A percentile compares a stretch with the other conserved stretches of the same genome.
Conservation (phyloP, 148 eudicot species). For the Camellia lanceoleosa region DNA sequence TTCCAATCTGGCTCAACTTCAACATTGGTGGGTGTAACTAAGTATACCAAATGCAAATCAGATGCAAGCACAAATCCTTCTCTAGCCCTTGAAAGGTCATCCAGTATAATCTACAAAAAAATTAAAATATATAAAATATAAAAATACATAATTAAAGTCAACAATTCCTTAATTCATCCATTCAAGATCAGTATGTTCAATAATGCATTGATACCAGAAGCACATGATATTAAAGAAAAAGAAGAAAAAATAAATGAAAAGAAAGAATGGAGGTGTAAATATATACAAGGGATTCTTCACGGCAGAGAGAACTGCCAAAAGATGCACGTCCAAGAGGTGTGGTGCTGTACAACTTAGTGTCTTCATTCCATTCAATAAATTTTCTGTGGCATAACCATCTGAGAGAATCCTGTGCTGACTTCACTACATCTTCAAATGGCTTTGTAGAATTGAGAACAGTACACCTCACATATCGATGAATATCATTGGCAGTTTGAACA, state of each 20-base stretch:
- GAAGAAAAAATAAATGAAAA: conserved; percentile 1
- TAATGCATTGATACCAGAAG: neutral
- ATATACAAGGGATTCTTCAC: conserved; percentile 94
- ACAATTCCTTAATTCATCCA: conserved; percentile 2
- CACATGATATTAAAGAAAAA: neutral
- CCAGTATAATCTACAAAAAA: conserved; percentile 70
- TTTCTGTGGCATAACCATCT: conserved; percentile 90
- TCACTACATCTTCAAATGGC: conserved; percentile 96
- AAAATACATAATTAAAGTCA: conserved; percentile 3
- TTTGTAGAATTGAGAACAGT: conserved; percentile 94
- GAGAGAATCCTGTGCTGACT: conserved; percentile 96
- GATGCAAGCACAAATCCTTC: conserved; percentile 98
- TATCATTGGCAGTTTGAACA: conserved; percentile 94
- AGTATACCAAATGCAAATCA: conserved; percentile 94
- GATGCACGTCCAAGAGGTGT: conserved; percentile 96
- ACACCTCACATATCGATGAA: conserved; percentile 94
- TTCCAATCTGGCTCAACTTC: conserved; percentile 99
- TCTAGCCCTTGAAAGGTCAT: conserved; percentile 94
- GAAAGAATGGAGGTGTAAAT: conserved; percentile 8
- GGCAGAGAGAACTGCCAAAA: conserved; percentile 93
- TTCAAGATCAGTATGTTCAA: neutral
- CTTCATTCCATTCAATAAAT: conserved; percentile 94
- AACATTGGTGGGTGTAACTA: conserved; percentile 93
- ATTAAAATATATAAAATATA: neutral
- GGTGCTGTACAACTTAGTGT: conserved; percentile 79